Evolutionary conservation across 148 eudicot genomes (phyloP).

Genomic region (Silene latifolia): DNA sequence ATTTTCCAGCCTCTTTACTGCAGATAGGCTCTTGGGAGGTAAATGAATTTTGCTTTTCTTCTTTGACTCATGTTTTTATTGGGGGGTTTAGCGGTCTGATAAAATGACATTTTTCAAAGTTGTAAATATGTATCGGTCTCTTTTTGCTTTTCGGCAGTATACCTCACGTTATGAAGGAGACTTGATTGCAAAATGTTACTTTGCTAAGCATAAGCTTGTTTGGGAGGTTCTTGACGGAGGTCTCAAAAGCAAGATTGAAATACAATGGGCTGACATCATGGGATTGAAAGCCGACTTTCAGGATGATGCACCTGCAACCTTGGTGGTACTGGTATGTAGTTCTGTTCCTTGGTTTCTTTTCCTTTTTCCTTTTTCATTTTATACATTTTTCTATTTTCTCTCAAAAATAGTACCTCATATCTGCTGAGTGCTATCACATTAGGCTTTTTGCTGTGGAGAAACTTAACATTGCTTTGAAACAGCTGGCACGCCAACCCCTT

Average conservation of each 20-base stretch:
- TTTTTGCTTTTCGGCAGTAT: slow-evolving; percentile 50
- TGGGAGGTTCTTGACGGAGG: slow-evolving; percentile 96
- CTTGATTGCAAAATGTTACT: slow-evolving; percentile 94
- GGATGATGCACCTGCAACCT: slow-evolving; percentile 64
- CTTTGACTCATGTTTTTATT: not conserved
- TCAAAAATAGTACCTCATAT: no score
- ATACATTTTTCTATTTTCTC: no score
- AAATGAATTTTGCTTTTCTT: slow-evolving; percentile 8
- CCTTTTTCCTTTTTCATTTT: no score
- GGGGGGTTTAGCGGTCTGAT: no score
- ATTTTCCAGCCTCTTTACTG: slow-evolving; percentile 64
- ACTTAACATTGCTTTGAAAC: slow-evolving; percentile 25
- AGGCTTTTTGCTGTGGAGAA: slow-evolving; percentile 19
- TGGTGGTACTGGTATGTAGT: slow-evolving; percentile 58
- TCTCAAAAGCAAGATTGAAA: slow-evolving; percentile 85
- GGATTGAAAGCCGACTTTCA: slow-evolving; percentile 70
- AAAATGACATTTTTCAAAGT: not conserved
- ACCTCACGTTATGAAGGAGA: slow-evolving; percentile 75
- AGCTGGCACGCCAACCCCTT: slow-evolving; percentile 71
- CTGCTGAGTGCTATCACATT: not conserved
- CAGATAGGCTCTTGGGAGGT: slow-evolving; percentile 94
- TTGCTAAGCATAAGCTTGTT: slow-evolving; percentile 89
- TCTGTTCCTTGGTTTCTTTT: no score
- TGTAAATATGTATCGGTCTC: not conserved
- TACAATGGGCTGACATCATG: slow-evolving; percentile 88